Base-by-base conservation (phyloP, 805 yeast genomes). In the Sungouiozyma ichnusensis region DNA sequence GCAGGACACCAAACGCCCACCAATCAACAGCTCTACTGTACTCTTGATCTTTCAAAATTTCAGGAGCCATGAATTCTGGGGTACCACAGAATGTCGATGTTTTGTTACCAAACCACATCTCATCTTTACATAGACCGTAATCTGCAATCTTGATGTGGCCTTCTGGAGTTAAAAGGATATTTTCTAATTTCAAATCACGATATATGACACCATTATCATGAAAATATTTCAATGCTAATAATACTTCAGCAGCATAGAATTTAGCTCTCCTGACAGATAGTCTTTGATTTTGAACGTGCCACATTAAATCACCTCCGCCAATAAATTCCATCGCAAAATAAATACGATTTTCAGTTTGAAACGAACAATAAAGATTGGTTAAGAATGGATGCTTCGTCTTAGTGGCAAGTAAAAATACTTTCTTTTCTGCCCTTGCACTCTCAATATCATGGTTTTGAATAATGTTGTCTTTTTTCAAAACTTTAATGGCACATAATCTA, bases 61-160 rank as follows among this genome's bases (percentile, higher is more conserved):
- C 99, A 0, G 99, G 99, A 1, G 98, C 99, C 95, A 92, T 92
- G 52, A 92, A 85, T 63, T 92, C 98, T 0, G 99, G 99, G 2
- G 99, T 92, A 53, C 99, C 98, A 69, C 98, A 92, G 68, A 90
- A 92, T 0, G 98, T 92, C 3, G 85, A 80, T 0, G 97, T 92
- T 16, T 88, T 85, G 51, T 74, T 77, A 11, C 86, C 87, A 58
- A 68, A 70, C 80, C 86, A 80, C 94, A 85, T 85, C 39, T 74
- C 83, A 53, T 87, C 97, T 63, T 92, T 92, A 72, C 99, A 92
- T 52, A 92, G 72, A 40, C 99, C 99, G 59, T 90, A 92, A 66
- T 92, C 99, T 24, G 94, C 98, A 53, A 92, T 79, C 66, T 92
- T 92, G 58, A 92, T 85, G 63, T 92, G 98, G 16, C 99, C 99